Percentiles rank a stretch among this genome's conserved stretches.
phyloP scores from a whole-genome alignment of 352 stramenopile genomes.

The Globisporangium megalacanthum region DNA sequence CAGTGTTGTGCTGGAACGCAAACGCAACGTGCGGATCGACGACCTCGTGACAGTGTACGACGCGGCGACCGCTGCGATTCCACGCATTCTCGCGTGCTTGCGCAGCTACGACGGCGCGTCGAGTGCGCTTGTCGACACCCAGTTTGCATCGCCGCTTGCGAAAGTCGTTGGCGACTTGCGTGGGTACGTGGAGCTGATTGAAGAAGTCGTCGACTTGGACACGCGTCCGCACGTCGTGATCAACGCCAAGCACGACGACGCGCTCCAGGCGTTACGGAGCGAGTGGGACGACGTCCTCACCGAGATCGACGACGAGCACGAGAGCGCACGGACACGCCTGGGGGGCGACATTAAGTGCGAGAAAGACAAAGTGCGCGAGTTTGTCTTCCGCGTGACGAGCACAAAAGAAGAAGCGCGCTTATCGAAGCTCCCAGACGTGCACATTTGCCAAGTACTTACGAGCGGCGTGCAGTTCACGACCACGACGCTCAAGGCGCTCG shows the following conservation, averaged over 20 bases:
- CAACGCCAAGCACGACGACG: conserved; percentile 82
- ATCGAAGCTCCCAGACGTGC: conserved; percentile 82
- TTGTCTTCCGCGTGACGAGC: conserved; percentile 92
- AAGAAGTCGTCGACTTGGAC: conserved; percentile 83
- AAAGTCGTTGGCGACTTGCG: conserved; percentile 63
- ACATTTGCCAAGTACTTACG: conserved; percentile 94
- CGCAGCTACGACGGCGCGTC: conserved; percentile 35
- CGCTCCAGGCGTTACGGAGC: conserved; percentile 64
- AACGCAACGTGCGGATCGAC: conserved; percentile 68
- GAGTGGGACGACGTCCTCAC: conserved; percentile 70
- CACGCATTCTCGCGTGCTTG: conserved; percentile 53
- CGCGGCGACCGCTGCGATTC: conserved; percentile 60
- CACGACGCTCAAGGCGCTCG: conserved; percentile 84
- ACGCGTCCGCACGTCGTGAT: conserved; percentile 72
- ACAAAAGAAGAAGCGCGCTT: conserved; percentile 92
- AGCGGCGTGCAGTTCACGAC: conserved; percentile 99
- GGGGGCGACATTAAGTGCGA: conserved; percentile 90
- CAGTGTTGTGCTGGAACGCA: conserved; percentile 55
- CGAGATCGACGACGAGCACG: conserved; percentile 82
- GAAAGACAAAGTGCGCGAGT: conserved; percentile 86
- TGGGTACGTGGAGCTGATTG: conserved; percentile 63
- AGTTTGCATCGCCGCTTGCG: conserved; percentile 39
- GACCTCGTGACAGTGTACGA: conserved; percentile 85
- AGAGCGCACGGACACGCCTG: conserved; percentile 50
- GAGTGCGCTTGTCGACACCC: conserved; percentile 32